phyloP scores from a whole-genome alignment of 805 yeast species.

The Spathaspora sp. region DNA sequence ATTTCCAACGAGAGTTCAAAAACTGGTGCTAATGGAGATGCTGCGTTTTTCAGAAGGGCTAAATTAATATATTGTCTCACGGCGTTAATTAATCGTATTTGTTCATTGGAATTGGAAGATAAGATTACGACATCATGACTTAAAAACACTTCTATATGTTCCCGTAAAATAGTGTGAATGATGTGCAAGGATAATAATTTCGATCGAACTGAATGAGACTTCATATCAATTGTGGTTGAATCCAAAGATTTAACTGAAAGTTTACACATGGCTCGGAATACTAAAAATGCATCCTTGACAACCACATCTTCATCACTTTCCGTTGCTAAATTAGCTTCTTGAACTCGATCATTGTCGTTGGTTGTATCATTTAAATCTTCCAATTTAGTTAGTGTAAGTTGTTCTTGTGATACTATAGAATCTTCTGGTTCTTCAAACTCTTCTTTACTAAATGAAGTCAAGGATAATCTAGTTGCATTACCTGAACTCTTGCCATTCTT shows the following conservation, averaged over 20 bases:
- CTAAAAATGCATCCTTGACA: conserved; percentile 86
- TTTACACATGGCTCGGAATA: conserved; percentile 93
- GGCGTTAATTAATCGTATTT: conserved; percentile 68
- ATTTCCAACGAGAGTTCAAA: conserved; percentile 90
- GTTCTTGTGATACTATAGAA: conserved; percentile 15
- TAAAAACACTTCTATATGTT: conserved; percentile 78
- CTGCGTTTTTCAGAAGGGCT: conserved; percentile 85
- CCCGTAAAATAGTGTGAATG: conserved; percentile 78
- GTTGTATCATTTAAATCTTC: conserved; percentile 50
- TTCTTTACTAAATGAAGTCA: conserved; percentile 21
- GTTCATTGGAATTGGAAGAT: conserved; percentile 46
- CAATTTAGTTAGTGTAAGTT: conserved; percentile 58
- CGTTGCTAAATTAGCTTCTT: conserved; percentile 40
- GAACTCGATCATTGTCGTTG: conserved; percentile 49
- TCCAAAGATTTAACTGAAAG: conserved; percentile 83
- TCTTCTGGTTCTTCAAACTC: conserved; percentile 11
- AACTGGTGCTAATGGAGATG: conserved; percentile 86
- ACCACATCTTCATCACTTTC: conserved; percentile 62
- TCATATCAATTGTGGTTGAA: conserved; percentile 71
- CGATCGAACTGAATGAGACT: conserved; percentile 89
- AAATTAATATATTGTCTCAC: conserved; percentile 81
- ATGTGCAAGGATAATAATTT: conserved; percentile 85
- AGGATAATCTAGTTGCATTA: conserved; percentile 17
- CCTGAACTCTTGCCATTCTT: conserved; percentile 10
- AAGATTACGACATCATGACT: conserved; percentile 53